Percentiles rank a stretch among this genome's conserved stretches.
Conservation (phyloP, 2,329 filamentous ascomycete genomes). For the Diaporthe capsici region DNA sequence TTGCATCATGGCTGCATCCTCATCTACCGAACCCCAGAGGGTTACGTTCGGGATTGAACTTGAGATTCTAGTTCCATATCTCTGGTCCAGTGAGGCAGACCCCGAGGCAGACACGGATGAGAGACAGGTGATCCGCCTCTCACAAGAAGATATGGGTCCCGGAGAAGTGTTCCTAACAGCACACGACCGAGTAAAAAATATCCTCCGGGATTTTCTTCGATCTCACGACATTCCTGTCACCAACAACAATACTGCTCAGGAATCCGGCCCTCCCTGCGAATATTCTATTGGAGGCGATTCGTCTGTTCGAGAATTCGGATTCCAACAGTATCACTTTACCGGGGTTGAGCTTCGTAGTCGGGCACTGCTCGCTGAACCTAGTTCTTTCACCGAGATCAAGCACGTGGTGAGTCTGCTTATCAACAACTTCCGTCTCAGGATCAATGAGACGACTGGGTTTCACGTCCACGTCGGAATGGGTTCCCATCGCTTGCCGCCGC, state of each 20-base stretch:
- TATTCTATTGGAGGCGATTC: not conserved
- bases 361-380: not conserved
- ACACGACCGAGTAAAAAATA: not conserved
- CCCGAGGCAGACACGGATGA: not conserved
- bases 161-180: not conserved
- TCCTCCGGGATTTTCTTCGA: not conserved
- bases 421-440: not conserved
- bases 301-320: not conserved
- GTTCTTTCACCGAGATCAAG: not conserved
- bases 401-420: not conserved
- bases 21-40: not conserved
- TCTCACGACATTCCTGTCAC: not conserved
- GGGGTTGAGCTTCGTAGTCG: not conserved
- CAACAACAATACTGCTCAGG: not conserved
- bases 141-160: not conserved
- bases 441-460: not conserved
- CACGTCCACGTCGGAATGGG: slow-evolving; percentile 1
- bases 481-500: not conserved
- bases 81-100: not conserved
- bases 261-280: not conserved
- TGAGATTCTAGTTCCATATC: not conserved
- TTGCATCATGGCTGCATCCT: not conserved
- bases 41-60: not conserved
- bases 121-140: not conserved
- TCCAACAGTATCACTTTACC: not conserved